A percentile compares a stretch with the other conserved stretches of the same genome.
Conservation (phyloP, 2,329 filamentous ascomycete genomes). For the Penicillium sp. region DNA sequence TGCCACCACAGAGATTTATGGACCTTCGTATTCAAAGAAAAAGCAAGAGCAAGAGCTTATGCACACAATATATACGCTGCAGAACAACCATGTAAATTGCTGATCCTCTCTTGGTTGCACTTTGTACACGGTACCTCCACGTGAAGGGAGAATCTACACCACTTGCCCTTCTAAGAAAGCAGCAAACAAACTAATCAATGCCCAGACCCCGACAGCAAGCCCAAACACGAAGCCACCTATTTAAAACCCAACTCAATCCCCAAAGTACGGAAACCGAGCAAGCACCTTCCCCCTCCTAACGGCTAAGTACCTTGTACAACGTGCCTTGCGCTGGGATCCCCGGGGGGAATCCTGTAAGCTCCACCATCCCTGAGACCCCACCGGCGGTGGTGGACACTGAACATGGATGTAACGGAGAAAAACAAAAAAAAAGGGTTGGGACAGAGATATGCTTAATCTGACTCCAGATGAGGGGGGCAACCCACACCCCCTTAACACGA, state of each 20-base stretch:
- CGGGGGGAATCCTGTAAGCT: constrained; percentile 24
- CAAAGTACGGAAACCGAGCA: neutral
- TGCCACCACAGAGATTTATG: neutral
- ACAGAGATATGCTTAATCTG: constrained; percentile 32
- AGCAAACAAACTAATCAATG: neutral
- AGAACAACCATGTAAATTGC: constrained; percentile 1
- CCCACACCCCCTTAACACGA: constrained; percentile 14
- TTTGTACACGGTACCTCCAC: constrained; percentile 11
- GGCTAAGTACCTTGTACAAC: constrained; percentile 16
- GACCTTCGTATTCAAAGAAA: neutral
- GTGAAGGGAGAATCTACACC: neutral
- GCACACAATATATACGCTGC: neutral
- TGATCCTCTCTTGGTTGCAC: neutral
- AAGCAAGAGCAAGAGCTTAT: neutral
- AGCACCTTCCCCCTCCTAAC: neutral
- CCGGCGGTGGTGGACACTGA: constrained; percentile 25
- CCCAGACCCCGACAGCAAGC: neutral
- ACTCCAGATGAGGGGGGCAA: constrained; percentile 24
- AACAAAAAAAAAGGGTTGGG: constrained; percentile 20
- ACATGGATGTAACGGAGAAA: constrained; percentile 31
- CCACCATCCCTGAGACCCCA: constrained; percentile 25
- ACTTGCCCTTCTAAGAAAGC: neutral
- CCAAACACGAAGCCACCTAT: neutral
- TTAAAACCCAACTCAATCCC: neutral
- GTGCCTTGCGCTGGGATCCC: constrained; percentile 19